Evolutionary conservation across 2,329 filamentous ascomycete genomes (phyloP), one percentile per base, ranked within the genome.

Genomic region (Calycina herbarum): DNA sequence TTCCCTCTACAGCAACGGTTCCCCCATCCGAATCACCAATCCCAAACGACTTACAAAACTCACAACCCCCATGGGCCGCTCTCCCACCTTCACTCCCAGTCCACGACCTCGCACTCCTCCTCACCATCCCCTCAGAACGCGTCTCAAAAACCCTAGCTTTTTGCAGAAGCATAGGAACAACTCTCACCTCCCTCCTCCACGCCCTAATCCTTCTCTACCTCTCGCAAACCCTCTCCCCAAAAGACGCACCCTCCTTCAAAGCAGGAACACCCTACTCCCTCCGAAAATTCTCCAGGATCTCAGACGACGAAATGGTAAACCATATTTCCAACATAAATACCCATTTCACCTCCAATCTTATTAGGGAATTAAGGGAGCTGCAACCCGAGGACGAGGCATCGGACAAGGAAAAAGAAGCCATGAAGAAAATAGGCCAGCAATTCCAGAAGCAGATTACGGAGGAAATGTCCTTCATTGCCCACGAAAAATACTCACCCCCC

Each of bases 151-250:
- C n/a, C n/a, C n/a, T n/a, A n/a, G n/a, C n/a, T n/a, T n/a, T n/a
- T n/a, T n/a, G n/a, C n/a, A n/a, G n/a, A n/a, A n/a, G n/a, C n/a
- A n/a, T 61, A 8, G 57, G 65, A 8, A 70, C 68, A 3, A 71
- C 71, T 11, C 33, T 73, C 7, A 73, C 72, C 17, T 66, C 65
- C 11, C 67, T 72, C 24, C 56, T 74, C 27, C 72, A 74, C 57
- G 64, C 54, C 20, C 63, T 73, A 3, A 27, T 72, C 27, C 31
- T 68, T 24, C 57, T 64, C 60, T 64, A 65, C 38, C 69, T 73
- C 17, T 67, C 71, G 1, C 42, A 54, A 3, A 40, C 40, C 3
- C 15, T 68, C 33, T 56, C 65, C n/a, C n/a, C n/a, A n/a, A n/a
- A n/a, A 1, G 13, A 42, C 10, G 62, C n/a, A 7, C 61, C 15